A percentile compares a stretch with the other conserved stretches of the same genome.
Evolutionary conservation across 164 flowering plant species (phyloP).

Genomic region (Stephania japonica): DNA sequence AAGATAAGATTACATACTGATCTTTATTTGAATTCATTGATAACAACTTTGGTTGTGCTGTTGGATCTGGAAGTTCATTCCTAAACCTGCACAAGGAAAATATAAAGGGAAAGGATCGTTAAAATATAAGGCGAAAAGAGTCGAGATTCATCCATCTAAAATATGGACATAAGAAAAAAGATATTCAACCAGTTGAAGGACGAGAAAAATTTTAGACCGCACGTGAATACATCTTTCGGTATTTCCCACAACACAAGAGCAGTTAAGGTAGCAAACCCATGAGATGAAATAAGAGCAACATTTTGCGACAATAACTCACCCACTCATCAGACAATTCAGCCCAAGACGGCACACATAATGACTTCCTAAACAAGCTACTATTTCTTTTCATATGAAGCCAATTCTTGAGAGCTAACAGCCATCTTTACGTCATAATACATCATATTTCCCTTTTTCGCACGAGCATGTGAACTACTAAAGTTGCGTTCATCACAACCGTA

Average conservation of each 20-base stretch:
- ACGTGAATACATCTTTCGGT: background rate
- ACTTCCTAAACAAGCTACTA: background rate
- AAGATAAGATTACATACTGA: constrained; percentile 41
- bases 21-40: constrained; percentile 61
- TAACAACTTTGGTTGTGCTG: constrained; percentile 81
- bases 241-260: background rate
- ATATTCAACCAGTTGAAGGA: background rate
- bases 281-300: background rate
- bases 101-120: background rate
- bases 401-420: background rate
- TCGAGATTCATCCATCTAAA: background rate
- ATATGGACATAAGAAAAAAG: background rate
- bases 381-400: background rate
- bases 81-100: constrained; percentile 58
- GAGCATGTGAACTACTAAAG: background rate
- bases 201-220: background rate
- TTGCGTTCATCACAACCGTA: too few relatives aligned
- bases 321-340: background rate
- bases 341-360: background rate
- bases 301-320: background rate
- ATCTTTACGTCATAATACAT: background rate
- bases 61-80: constrained; percentile 94
- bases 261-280: background rate
- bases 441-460: background rate
- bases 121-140: constrained; percentile 1